phyloP scores from a whole-genome alignment of 106 monocot genomes.

The Cymbidium sinense region DNA sequence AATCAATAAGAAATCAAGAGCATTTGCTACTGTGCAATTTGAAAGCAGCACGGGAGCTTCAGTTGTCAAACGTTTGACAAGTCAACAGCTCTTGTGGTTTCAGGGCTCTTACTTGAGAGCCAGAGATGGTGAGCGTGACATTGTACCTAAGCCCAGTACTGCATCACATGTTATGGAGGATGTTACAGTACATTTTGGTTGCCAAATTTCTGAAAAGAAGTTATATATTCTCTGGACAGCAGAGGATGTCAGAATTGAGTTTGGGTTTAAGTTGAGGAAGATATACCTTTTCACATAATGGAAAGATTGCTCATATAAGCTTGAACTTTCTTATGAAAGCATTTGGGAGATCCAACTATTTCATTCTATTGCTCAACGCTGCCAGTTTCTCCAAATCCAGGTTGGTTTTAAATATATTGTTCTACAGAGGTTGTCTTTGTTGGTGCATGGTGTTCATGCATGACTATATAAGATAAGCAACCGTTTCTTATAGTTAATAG shows the following conservation, averaged over 20 bases:
- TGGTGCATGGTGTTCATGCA: background rate
- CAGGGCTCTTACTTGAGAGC: constrained; percentile 17
- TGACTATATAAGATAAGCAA: background rate
- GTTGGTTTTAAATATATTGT: constrained; percentile 13
- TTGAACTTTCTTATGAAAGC: constrained; percentile 75
- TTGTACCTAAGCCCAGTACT: constrained; percentile 54
- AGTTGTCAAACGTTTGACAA: constrained; percentile 6
- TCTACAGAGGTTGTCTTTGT: background rate
- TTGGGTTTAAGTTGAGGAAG: constrained; percentile 63
- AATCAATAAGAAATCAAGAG: constrained; percentile 21
- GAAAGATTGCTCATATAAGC: constrained; percentile 31
- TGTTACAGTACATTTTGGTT: constrained; percentile 50
- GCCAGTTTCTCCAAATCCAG: constrained; percentile 57
- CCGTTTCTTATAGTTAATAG: background rate
- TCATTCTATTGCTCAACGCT: constrained; percentile 11
- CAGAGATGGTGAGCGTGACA: constrained; percentile 38
- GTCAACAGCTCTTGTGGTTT: background rate
- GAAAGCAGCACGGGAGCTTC: constrained; percentile 22
- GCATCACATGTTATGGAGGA: constrained; percentile 27
- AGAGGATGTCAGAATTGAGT: constrained; percentile 31
- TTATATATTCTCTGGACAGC: constrained; percentile 48
- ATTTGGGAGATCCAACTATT: constrained; percentile 82
- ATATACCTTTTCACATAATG: constrained; percentile 39
- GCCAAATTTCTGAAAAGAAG: constrained; percentile 23
- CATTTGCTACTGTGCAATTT: constrained; percentile 70